phyloP scores from a whole-genome alignment of 2,329 filamentous ascomycete species.

The Myriosclerotinia curreyana region DNA sequence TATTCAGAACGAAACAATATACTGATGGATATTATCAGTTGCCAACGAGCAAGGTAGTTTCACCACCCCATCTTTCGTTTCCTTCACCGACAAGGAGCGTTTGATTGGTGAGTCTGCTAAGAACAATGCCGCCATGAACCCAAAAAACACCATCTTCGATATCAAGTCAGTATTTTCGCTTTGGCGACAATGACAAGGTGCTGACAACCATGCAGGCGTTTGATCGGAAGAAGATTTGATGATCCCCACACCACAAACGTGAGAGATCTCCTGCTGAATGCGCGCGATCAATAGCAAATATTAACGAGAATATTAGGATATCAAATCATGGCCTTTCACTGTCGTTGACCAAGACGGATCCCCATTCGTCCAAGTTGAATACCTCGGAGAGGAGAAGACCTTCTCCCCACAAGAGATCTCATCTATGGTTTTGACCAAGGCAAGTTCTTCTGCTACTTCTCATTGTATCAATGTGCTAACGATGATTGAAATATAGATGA shows the following conservation, averaged over 20 bases:
- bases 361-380: slow-evolving; percentile 92
- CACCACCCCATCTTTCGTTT: slow-evolving; percentile 98
- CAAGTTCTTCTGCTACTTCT: slow-evolving; percentile 44
- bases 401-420: slow-evolving; percentile 99
- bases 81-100: slow-evolving; percentile 97
- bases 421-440: slow-evolving; percentile 97
- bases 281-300: background rate
- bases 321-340: slow-evolving; percentile 99
- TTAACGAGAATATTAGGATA: slow-evolving; percentile 38
- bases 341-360: slow-evolving; percentile 84
- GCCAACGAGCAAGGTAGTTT: slow-evolving; percentile 99
- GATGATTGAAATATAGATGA: slow-evolving; percentile 66
- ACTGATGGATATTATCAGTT: slow-evolving; percentile 43
- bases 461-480: slow-evolving; percentile 8
- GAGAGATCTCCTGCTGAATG: background rate
- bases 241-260: slow-evolving; percentile 97
- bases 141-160: slow-evolving; percentile 96
- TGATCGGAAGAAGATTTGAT: slow-evolving; percentile 94
- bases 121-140: slow-evolving; percentile 99
- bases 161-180: slow-evolving; percentile 71
- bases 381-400: slow-evolving; percentile 88
- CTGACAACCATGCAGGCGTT: slow-evolving; percentile 60
- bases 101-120: slow-evolving; percentile 99
- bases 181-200: slow-evolving; percentile 3
- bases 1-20: background rate